phyloP scores from a whole-genome alignment of 805 yeast genomes.

The Saccharomycodes ludwigii region DNA sequence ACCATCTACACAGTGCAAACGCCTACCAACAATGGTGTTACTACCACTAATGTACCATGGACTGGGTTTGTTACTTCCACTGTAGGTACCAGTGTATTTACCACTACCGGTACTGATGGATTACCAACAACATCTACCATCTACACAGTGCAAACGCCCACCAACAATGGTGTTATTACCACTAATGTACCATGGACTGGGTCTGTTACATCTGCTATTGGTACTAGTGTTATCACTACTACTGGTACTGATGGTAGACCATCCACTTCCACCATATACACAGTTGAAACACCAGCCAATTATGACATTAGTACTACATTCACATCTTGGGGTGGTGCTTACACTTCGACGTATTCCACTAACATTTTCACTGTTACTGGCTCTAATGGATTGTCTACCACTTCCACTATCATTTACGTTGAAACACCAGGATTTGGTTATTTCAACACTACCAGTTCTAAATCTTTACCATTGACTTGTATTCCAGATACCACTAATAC shows the following conservation, averaged over 20 bases:
- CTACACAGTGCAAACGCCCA: constrained; percentile 1
- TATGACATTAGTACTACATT: constrained; percentile 9
- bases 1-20: too few relatives aligned
- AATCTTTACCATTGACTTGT: constrained; percentile 1
- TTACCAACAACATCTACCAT: too few relatives aligned
- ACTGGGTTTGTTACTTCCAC: too few relatives aligned
- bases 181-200: too few relatives aligned
- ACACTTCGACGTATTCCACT: constrained; percentile 1
- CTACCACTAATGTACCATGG: too few relatives aligned
- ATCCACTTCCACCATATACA: constrained; percentile 3
- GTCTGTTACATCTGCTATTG: too few relatives aligned
- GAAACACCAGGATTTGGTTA: constrained; percentile 10
- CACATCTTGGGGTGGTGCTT: constrained; percentile 3
- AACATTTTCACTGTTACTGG: constrained; percentile 6
- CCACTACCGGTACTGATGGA: too few relatives aligned
- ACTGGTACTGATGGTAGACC: constrained; percentile 8
- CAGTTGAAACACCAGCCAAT: constrained; percentile 5
- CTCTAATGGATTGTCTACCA: constrained; percentile 7
- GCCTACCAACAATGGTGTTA: too few relatives aligned
- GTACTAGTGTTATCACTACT: constrained; percentile 5
- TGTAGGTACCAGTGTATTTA: too few relatives aligned
- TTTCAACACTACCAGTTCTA: constrained; percentile 6
- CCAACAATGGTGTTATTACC: constrained; percentile 9
- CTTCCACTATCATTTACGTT: constrained; percentile 9
- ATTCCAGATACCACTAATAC: constrained; percentile 2